Evolutionary conservation across 2,329 filamentous ascomycete species (phyloP), one percentile per base, ranked within the genome.

Genomic region (Monosporascus sp.): DNA sequence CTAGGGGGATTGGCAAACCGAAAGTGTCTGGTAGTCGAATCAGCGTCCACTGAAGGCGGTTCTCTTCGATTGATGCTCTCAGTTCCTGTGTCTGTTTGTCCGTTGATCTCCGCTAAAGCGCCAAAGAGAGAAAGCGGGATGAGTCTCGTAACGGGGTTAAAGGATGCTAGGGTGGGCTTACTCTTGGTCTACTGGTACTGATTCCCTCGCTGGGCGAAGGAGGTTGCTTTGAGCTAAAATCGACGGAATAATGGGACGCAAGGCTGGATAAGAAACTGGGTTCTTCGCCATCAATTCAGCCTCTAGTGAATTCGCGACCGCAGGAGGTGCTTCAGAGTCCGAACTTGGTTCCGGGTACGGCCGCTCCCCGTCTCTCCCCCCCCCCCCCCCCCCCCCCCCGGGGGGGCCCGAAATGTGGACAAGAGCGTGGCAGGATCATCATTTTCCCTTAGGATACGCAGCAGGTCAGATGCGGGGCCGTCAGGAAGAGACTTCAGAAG

Each of bases 271-370:
- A 0, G 59, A 57, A 22, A 55, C 55, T 1, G 63, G 58, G 31
- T 64, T 60, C 26, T 63, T 58, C 38, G 56, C 50, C 56, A 63
- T 65, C 31, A 67, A 56, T 37, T 67, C 64, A 11, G 55, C 52
- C 20, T 61, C 60, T 7, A 63, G 22, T 40, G 53, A 48, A 11
- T 40, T 57, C 6, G 28, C 50, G n/a, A 45, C 28, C 4, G 46
- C 49, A 22, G 8, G 37, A 37, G 37, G 37, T 22, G 35, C 37
- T 18, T 43, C 31, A 15, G 31, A 37, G 28, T 44, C 47, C 8
- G 43, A 24, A 4, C 22, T n/a, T 22, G 17, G 9, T 26, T 17
- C 22, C 3, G 43, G 17, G 22, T 31, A 15, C 4, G 22, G 3
- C 20, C 7, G 14, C 17, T 26, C 6, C 11, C 22, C 24, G 9